Evolutionary conservation across 371 early-diverging fungal species (phyloP).

Genomic region (Syncephalastrum contaminatum): DNA sequence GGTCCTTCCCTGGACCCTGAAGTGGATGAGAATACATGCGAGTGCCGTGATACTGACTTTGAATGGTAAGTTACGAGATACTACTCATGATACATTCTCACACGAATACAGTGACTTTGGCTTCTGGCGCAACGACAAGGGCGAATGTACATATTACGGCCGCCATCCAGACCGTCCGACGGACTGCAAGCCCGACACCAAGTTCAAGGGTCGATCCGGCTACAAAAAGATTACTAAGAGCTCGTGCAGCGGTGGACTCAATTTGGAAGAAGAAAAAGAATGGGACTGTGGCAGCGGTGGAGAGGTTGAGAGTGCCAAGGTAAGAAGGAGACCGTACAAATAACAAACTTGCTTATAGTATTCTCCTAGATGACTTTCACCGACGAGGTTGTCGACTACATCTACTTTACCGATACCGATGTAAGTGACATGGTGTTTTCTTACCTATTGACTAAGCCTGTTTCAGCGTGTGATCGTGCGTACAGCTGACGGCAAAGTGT

Average conservation of each 20-base stretch:
- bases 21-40: conserved; percentile 49
- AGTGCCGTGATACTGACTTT: conserved; percentile 73
- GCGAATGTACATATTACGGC: conserved; percentile 64
- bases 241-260: conserved; percentile 65
- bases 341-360: neutral
- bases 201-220: conserved; percentile 69
- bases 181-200: conserved; percentile 51
- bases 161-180: conserved; percentile 69
- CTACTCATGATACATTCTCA: neutral
- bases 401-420: conserved; percentile 64
- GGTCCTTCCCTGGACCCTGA: conserved; percentile 59
- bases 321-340: neutral
- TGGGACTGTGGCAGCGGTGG: conserved; percentile 43
- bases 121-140: conserved; percentile 69
- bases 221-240: conserved; percentile 62
- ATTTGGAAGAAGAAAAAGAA: conserved; percentile 52
- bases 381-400: conserved; percentile 53
- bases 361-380: conserved; percentile 40
- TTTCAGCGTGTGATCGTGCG: conserved; percentile 52
- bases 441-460: conserved; percentile 3
- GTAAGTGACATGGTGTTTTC: conserved; percentile 11
- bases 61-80: conserved; percentile 57
- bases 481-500: conserved; percentile 55
- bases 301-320: conserved; percentile 22
- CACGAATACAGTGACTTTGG: conserved; percentile 56